Conservation (phyloP, 139 green algal species). For the Chlorella sorokiniana region DNA sequence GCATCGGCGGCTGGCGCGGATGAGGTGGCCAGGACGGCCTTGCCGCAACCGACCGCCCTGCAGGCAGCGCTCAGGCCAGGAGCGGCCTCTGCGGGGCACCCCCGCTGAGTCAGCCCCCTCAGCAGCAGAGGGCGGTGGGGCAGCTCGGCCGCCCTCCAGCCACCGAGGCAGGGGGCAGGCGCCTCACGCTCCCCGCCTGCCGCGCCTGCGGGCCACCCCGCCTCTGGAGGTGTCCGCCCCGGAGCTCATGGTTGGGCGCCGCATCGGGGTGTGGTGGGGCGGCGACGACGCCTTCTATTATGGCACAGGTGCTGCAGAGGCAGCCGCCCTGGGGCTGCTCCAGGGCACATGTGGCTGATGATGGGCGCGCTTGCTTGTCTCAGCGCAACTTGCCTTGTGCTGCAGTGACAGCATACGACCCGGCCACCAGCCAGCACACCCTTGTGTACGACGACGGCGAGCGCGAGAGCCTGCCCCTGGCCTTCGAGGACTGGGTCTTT, state of each 20-base stretch:
- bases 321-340: too few species aligned
- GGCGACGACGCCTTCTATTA: neutral
- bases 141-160: neutral
- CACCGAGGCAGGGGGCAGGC: neutral
- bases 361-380: too few species aligned
- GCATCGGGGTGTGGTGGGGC: conserved; percentile 19
- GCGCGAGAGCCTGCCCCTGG: conserved; percentile 3
- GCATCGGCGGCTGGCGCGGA: too few species aligned
- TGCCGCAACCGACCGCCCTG: too few species aligned
- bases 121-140: neutral
- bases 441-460: conserved; percentile 16
- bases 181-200: neutral
- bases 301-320: neutral
- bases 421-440: neutral
- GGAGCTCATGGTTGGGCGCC: conserved; percentile 3
- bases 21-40: too few species aligned
- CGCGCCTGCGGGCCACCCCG: neutral
- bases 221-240: neutral
- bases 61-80: too few species aligned
- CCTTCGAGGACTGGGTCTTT: conserved; percentile 2
- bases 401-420: neutral
- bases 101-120: too few species aligned
- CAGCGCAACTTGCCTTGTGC: neutral
- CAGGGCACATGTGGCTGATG: too few species aligned
- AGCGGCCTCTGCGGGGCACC: too few species aligned